These are phyloP conservation scores for Curvularia verruculosa DNA, from an alignment of 2,329 filamentous ascomycete species.

Conservation along the genomic window DNA sequence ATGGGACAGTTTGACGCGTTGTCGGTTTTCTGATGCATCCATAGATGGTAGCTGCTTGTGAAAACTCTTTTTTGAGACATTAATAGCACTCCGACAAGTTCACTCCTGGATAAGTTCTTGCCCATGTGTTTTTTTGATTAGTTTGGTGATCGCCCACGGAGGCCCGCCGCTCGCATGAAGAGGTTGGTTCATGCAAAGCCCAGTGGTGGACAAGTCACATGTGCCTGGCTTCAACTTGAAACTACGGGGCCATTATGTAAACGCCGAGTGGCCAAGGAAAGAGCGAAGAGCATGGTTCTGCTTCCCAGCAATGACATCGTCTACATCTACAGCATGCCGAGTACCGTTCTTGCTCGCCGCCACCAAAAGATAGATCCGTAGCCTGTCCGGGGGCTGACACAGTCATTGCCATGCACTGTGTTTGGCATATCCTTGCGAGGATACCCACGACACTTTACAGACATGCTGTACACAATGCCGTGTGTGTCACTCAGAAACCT, in stretches of 20 bases:
- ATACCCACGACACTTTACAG: conserved; percentile 1
- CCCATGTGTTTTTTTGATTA: not conserved
- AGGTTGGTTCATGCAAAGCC: conserved; percentile 8
- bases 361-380: not conserved
- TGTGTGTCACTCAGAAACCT: conserved; percentile 2
- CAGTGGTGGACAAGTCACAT: not conserved
- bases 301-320: not conserved
- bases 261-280: conserved; percentile 1
- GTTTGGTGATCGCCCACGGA: not conserved
- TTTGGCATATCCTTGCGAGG: conserved; percentile 7
- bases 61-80: not conserved
- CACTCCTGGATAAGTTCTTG: not conserved
- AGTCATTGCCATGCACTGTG: conserved; percentile 2
- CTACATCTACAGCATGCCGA: not conserved
- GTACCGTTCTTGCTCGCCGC: not conserved
- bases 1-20: not conserved
- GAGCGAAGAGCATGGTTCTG: not conserved
- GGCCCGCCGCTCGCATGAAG: conserved; percentile 11
- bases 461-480: not conserved
- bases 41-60: not conserved
- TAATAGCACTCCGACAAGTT: conserved; percentile 6
- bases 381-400: conserved; percentile 9
- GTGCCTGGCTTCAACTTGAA: conserved; percentile 4
- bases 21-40: not conserved
- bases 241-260: conserved; percentile 5